These are phyloP conservation scores for Murraya koenigii DNA, from an alignment of 345 rosid genomes.

Conservation along the genomic window DNA sequence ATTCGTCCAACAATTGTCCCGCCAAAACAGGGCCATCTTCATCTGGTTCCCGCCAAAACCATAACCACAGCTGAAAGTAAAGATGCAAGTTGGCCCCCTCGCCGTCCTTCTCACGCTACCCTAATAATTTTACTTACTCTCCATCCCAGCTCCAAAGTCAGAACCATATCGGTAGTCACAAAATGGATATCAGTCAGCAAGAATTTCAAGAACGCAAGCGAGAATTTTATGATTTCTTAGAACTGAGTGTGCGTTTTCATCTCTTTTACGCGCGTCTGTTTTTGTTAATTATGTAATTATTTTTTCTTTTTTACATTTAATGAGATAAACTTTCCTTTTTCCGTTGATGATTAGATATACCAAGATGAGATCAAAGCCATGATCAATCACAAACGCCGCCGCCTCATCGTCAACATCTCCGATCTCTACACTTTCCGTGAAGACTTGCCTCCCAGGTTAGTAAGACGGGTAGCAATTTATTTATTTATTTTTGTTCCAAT, in stretches of 20 bases:
- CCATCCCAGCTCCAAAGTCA: background rate
- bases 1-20: background rate
- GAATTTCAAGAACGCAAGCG: conserved; percentile 71
- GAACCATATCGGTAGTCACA: background rate
- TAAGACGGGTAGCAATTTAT: background rate
- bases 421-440: conserved; percentile 73
- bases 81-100: background rate
- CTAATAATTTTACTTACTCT: conserved; percentile 1
- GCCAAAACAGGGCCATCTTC: background rate
- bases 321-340: background rate
- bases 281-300: background rate
- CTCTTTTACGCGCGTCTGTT: background rate
- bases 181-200: conserved; percentile 68
- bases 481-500: background rate
- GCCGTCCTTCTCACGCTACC: conserved; percentile 7
- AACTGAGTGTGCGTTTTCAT: conserved; percentile 48
- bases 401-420: conserved; percentile 87
- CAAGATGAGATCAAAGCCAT: conserved; percentile 77
- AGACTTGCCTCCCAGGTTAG: conserved; percentile 62
- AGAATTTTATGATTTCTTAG: conserved; percentile 70
- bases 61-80: background rate
- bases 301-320: background rate
- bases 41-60: conserved; percentile 44
- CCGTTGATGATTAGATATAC: conserved; percentile 44
- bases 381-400: conserved; percentile 86